phyloP scores from a whole-genome alignment of 345 rosid species.

The Erucastrum elatum region DNA sequence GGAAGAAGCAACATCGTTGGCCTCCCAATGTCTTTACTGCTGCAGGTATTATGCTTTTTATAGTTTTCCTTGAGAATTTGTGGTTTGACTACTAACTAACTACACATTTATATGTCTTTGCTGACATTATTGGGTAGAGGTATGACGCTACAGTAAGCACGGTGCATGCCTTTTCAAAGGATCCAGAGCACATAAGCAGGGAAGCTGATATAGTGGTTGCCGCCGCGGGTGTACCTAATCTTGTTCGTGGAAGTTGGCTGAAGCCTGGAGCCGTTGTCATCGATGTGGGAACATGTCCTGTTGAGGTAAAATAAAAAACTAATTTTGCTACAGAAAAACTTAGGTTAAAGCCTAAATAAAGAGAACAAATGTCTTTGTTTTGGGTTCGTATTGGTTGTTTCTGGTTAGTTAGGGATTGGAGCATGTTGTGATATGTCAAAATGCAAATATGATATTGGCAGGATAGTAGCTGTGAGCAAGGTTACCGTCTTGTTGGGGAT shows the following conservation, averaged over 20 bases:
- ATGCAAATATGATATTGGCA: conserved; percentile 24
- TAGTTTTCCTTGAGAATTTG: neutral
- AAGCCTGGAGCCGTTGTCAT: conserved; percentile 84
- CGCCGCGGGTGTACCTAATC: conserved; percentile 83
- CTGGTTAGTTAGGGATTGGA: no score
- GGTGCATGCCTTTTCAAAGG: conserved; percentile 67
- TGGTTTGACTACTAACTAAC: conserved; percentile 10
- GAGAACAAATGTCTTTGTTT: neutral
- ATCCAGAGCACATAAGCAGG: conserved; percentile 63
- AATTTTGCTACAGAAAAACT: neutral
- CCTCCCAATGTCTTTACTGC: conserved; percentile 68
- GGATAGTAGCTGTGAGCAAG: conserved; percentile 74
- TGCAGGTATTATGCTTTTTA: conserved; percentile 59
- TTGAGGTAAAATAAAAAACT: conserved; percentile 53
- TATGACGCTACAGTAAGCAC: conserved; percentile 85
- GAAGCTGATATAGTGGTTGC: conserved; percentile 82
- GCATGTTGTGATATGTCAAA: no score
- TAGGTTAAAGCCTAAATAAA: conserved; percentile 6
- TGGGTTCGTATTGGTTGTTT: no score
- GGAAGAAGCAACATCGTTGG: conserved; percentile 97
- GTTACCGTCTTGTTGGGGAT: conserved; percentile 78
- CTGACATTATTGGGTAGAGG: conserved; percentile 58
- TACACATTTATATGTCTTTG: conserved; percentile 20
- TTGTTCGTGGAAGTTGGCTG: conserved; percentile 81
- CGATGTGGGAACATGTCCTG: conserved; percentile 82